Base-by-base conservation (phyloP, 2,329 filamentous ascomycete species). In the Dactylellina parvicollis region DNA sequence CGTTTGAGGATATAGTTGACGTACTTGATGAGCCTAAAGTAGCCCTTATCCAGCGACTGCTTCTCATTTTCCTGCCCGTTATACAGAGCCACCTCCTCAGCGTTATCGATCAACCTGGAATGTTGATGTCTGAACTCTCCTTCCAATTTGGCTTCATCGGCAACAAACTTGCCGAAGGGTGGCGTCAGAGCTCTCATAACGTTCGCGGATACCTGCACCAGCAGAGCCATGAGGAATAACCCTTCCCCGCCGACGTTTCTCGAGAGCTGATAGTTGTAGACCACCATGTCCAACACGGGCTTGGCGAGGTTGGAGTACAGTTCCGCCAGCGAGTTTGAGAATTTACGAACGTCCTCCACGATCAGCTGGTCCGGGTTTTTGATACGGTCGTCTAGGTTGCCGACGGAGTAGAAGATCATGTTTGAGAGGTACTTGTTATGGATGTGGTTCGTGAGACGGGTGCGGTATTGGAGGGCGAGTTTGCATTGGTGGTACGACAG, bases 291-390 rank as follows among this genome's bases (percentile, higher is more conserved):
- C 18, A 99, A 84, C 2, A 96, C 85, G 0, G 95, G 95, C 80
- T 99, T 99, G 1, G 95, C 95, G 36, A 99, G 83, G 79, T 98
- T 98, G 75, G 93, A 96, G 81, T 99, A 99, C 4, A 99, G 83
- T 80, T 98, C 94, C 0, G 95, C 94, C 74, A 98, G 82, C 77
- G 92, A 96, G 80, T 96, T 96, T 24, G 93, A 95, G 83, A 99
- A 99, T 78, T 95, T 94, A 74, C 93, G 91, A 8, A 99, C 92
- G 80, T 99, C 95, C 26, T 98, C 94, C 0, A 94, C 95, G 77
- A 99, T 96, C 44, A 99, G 86, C 82, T 99, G 95, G 79, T 99
- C 95, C 2, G 95, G 92, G 79, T 99, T 99, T 84, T 97, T 96
- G 85, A 99, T 96, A 79, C 95, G 88, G 80, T 99, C 95, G 78